These are phyloP conservation scores for Wallacemonas sp. DNA, from an alignment of 208 protist genomes.

Conservation along the genomic window DNA sequence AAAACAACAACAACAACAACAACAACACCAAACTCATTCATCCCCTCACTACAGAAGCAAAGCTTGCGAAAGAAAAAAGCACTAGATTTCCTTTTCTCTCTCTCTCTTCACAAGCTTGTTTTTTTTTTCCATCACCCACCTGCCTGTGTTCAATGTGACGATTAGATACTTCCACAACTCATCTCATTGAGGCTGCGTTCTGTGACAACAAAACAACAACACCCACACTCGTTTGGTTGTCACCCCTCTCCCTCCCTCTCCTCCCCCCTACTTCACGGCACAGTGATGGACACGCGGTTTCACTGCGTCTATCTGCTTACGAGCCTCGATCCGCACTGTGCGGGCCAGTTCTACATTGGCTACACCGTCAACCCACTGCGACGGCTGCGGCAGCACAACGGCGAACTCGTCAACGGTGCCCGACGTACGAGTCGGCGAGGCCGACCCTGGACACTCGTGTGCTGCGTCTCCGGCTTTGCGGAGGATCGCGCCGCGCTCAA, in stretches of 20 bases:
- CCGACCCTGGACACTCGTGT: constrained; percentile 91
- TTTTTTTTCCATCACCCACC: too few relatives aligned
- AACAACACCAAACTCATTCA: too few relatives aligned
- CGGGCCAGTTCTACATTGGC: constrained; percentile 89
- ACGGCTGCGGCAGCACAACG: constrained; percentile 94
- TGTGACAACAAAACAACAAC: too few relatives aligned
- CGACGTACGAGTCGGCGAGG: constrained; percentile 67
- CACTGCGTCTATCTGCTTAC: constrained; percentile 92
- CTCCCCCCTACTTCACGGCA: constrained; percentile 16
- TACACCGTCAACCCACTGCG: constrained; percentile 94
- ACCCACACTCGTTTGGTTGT: not conserved
- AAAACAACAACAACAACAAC: too few relatives aligned
- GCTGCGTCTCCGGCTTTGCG: constrained; percentile 92
- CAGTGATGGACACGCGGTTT: constrained; percentile 89
- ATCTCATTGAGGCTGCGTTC: too few relatives aligned
- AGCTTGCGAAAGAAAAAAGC: too few relatives aligned
- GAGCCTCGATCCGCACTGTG: constrained; percentile 62
- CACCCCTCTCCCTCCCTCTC: constrained; percentile 14
- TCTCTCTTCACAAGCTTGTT: too few relatives aligned
- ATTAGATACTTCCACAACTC: too few relatives aligned
- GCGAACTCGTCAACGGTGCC: constrained; percentile 92
- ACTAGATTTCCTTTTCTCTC: too few relatives aligned
- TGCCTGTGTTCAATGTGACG: too few relatives aligned
- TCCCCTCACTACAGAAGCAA: too few relatives aligned
- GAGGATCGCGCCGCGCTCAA: constrained; percentile 90